phyloP scores from a whole-genome alignment of 805 yeast species.

The Candida xiaguanensis region DNA sequence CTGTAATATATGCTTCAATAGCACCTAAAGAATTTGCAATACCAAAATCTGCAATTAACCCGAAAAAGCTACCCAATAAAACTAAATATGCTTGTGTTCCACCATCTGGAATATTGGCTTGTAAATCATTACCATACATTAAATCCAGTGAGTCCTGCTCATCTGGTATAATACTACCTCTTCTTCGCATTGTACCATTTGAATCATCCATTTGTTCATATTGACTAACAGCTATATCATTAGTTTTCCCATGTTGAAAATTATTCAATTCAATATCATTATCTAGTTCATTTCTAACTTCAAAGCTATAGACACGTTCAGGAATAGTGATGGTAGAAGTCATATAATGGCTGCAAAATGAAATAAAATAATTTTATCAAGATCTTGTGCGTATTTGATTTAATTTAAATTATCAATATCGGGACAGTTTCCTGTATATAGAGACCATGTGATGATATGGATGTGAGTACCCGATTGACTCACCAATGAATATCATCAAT shows the following conservation, averaged over 20 bases:
- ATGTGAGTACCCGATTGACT: too few species aligned
- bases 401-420: too few species aligned
- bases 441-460: too few species aligned
- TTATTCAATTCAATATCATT: background rate
- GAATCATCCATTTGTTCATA: constrained; percentile 4
- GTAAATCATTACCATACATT: constrained; percentile 18
- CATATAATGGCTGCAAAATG: too few species aligned
- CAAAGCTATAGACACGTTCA: background rate
- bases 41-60: constrained; percentile 25
- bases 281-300: background rate
- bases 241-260: background rate
- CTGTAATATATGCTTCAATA: constrained; percentile 22
- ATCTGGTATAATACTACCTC: background rate
- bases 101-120: constrained; percentile 29
- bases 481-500: too few species aligned
- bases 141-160: constrained; percentile 5
- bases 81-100: constrained; percentile 23
- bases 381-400: too few species aligned
- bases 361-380: too few species aligned
- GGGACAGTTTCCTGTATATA: too few species aligned
- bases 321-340: background rate
- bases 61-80: constrained; percentile 24
- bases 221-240: constrained; percentile 5
- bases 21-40: constrained; percentile 28
- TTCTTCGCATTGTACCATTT: constrained; percentile 1